Evolutionary conservation across 306 rosid species (phyloP).

Genomic region (Casuarina glauca): DNA sequence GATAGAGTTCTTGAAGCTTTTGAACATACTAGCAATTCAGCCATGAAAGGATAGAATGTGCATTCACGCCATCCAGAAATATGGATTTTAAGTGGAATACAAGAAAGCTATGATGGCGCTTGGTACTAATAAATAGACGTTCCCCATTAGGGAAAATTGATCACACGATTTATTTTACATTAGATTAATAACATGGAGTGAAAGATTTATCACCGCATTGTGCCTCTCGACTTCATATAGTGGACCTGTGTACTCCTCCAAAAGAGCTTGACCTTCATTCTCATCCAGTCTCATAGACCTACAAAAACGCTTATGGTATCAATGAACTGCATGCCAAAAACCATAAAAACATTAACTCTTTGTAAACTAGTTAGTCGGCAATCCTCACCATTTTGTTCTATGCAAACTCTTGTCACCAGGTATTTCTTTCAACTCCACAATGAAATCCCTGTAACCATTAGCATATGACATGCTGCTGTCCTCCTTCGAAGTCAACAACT

Average conservation of each 20-base stretch:
- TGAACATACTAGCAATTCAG: neutral
- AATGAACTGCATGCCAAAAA: conserved; percentile 19
- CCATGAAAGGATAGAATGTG: neutral
- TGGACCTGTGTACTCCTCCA: conserved; percentile 74
- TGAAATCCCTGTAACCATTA: conserved; percentile 45
- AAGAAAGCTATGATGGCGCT: too few relatives aligned
- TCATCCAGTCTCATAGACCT: conserved; percentile 71
- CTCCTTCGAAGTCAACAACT: conserved; percentile 68
- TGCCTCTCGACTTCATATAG: conserved; percentile 77
- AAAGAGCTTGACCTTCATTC: conserved; percentile 54
- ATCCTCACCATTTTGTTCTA: conserved; percentile 74
- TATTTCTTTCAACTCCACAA: conserved; percentile 81
- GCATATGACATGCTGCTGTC: conserved; percentile 27
- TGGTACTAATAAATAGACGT: too few relatives aligned
- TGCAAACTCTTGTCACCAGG: conserved; percentile 90
- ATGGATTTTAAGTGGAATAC: too few relatives aligned
- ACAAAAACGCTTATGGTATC: conserved; percentile 24
- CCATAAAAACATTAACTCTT: conserved; percentile 2
- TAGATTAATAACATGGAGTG: neutral
- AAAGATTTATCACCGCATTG: conserved; percentile 55
- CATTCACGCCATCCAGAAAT: neutral
- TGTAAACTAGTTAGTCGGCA: conserved; percentile 20
- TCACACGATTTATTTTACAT: too few relatives aligned
- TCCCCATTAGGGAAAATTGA: too few relatives aligned
- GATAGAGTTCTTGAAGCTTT: neutral